Evolutionary conservation across 1,139 yeast species (phyloP).

Genomic region (Trichomonascaceae sp.): DNA sequence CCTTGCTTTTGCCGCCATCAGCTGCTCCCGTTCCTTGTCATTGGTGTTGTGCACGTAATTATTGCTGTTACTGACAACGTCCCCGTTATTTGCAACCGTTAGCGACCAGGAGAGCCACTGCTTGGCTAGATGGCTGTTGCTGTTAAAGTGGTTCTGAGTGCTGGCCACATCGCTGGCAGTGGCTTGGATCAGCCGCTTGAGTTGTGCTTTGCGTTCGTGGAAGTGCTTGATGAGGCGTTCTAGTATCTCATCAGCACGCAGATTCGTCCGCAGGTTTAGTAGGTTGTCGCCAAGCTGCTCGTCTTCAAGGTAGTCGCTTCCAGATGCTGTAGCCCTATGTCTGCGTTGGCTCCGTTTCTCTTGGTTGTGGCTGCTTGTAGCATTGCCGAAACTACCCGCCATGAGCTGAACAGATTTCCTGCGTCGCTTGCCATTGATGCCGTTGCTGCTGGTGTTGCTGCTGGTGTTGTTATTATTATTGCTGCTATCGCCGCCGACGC

Average conservation of each 20-base stretch:
- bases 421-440: not conserved
- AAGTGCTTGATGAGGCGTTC: constrained; percentile 13
- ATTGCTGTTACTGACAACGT: not conserved
- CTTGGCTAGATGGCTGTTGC: constrained; percentile 13
- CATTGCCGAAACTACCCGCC: not conserved
- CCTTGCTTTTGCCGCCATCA: constrained; percentile 1
- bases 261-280: constrained; percentile 9
- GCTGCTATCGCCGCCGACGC: not conserved
- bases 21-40: constrained; percentile 6
- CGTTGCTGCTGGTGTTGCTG: too few relatives aligned
- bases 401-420: not conserved
- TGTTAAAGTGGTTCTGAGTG: constrained; percentile 16
- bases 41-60: too few relatives aligned
- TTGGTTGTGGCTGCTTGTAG: too few relatives aligned
- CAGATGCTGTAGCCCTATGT: not conserved
- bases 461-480: not conserved
- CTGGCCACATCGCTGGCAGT: constrained; percentile 10
- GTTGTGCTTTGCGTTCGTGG: constrained; percentile 9
- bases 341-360: too few relatives aligned
- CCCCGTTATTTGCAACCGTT: constrained; percentile 6
- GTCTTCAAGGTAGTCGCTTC: constrained; percentile 6
- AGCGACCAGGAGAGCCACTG: constrained; percentile 16
- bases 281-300: constrained; percentile 6
- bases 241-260: constrained; percentile 14
- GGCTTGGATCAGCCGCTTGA: constrained; percentile 13